These are phyloP conservation scores for Puccinia triticina DNA, from an alignment of 1,284 basidiomycete species.

Conservation along the genomic window DNA sequence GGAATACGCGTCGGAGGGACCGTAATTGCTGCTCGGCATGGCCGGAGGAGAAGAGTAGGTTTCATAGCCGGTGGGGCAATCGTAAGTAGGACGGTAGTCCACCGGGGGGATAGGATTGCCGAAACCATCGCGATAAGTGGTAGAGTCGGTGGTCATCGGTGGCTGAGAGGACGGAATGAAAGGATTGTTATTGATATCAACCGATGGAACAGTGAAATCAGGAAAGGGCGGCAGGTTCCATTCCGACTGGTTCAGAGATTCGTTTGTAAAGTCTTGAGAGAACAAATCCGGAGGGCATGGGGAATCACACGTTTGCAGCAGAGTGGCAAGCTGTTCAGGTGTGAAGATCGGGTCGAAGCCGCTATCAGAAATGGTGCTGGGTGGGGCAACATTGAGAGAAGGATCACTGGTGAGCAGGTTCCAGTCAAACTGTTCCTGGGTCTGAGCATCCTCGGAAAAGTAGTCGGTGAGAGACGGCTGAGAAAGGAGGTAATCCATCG, in stretches of 20 bases:
- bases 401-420: neutral
- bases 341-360: conserved; percentile 5
- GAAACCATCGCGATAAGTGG: conserved; percentile 27
- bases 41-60: conserved; percentile 9
- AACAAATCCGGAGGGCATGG: neutral
- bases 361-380: neutral
- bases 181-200: neutral
- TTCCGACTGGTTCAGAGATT: neutral
- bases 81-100: neutral
- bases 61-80: conserved; percentile 6
- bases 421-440: conserved; percentile 11
- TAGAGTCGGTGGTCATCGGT: neutral
- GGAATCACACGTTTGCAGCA: conserved; percentile 11
- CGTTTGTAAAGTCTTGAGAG: conserved; percentile 7
- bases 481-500: neutral
- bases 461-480: neutral
- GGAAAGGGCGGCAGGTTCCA: conserved; percentile 3
- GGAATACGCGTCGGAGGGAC: neutral
- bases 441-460: conserved; percentile 13
- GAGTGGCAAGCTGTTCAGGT: conserved; percentile 9
- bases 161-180: neutral
- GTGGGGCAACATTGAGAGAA: neutral
- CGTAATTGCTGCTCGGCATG: neutral
- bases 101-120: conserved; percentile 14
- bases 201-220: neutral